phyloP scores from a whole-genome alignment of 257 asterid genomes.

The Marsdenia floribunda region DNA sequence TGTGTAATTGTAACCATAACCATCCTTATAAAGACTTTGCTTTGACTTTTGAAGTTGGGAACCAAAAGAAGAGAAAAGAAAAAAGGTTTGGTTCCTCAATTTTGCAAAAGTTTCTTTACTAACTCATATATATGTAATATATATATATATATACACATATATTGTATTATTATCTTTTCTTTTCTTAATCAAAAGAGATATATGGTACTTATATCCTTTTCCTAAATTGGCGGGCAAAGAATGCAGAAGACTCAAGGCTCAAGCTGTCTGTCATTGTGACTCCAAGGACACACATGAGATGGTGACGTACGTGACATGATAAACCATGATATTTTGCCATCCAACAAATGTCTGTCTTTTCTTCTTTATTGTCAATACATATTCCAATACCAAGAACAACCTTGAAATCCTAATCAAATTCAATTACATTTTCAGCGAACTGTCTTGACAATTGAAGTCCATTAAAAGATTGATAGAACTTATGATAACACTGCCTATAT shows the following conservation, averaged over 20 bases:
- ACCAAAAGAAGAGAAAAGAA: slow-evolving; percentile 1
- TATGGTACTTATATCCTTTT: neutral
- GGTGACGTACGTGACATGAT: neutral
- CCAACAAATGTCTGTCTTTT: neutral
- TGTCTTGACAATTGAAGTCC: neutral
- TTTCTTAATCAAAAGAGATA: neutral
- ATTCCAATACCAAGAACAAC: neutral
- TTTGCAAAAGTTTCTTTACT: neutral
- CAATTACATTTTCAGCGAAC: neutral
- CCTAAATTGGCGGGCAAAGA: slow-evolving; percentile 4
- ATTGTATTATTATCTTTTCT: neutral
- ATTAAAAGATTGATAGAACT: neutral
- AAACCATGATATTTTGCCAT: neutral
- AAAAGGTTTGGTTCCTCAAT: neutral
- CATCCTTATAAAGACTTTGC: neutral
- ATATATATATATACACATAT: too few species aligned
- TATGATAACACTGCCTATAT: neutral
- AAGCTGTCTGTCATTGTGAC: slow-evolving; percentile 1
- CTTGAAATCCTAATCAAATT: neutral
- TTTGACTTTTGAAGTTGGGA: slow-evolving; percentile 1
- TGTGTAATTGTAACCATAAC: neutral
- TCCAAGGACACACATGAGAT: neutral
- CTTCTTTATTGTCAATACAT: neutral
- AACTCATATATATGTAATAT: neutral
- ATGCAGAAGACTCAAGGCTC: neutral